Conservation (phyloP, 257 asterid genomes). For the Thymus quinquecostatus region DNA sequence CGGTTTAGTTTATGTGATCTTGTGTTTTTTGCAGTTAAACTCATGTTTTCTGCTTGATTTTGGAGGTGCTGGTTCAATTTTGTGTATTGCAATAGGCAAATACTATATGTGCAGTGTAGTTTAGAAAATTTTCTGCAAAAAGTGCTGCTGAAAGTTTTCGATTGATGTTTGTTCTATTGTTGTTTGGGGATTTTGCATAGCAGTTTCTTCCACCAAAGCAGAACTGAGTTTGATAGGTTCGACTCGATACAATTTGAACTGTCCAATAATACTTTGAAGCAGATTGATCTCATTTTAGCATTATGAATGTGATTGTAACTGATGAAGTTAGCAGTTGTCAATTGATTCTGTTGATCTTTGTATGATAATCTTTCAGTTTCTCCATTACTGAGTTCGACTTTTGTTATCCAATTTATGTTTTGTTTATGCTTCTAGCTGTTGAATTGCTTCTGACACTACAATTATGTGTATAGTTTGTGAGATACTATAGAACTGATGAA, state of each 20-base stretch:
- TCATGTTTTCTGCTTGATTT: neutral
- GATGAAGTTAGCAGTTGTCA: neutral
- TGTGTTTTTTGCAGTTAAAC: neutral
- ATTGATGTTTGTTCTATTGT: neutral
- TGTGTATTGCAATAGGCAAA: neutral
- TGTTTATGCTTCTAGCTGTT: conserved; percentile 12
- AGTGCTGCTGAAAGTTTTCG: too few species aligned
- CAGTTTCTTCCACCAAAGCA: neutral
- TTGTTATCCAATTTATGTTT: neutral
- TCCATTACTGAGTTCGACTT: neutral
- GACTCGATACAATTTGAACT: neutral
- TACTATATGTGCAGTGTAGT: neutral
- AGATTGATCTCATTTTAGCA: neutral
- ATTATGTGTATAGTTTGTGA: neutral
- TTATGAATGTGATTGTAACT: neutral
- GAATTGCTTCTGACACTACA: neutral
- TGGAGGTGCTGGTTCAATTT: neutral
- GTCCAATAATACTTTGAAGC: too few species aligned
- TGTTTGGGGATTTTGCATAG: neutral
- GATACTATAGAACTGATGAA: neutral
- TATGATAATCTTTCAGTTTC: too few species aligned
- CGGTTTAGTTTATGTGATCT: neutral
- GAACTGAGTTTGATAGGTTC: neutral
- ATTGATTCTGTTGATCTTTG: conserved; percentile 4
- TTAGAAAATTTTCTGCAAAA: neutral